phyloP scores from a whole-genome alignment of 208 protist genomes.

The Leishmania turanica region DNA sequence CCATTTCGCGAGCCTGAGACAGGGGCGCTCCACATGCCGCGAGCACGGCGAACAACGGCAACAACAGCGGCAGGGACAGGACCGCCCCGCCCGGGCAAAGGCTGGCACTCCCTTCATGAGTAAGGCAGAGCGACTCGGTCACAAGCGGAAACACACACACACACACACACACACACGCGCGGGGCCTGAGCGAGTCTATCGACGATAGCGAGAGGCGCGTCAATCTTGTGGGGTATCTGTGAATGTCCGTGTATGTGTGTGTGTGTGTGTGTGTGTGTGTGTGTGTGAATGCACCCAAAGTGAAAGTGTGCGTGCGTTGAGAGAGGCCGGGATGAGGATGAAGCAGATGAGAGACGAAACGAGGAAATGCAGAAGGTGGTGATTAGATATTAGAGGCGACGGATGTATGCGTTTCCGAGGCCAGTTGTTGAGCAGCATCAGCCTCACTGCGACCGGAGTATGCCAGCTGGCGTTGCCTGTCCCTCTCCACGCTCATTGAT shows the following conservation, averaged over 20 bases:
- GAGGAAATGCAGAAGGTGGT: background rate
- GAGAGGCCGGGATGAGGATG: background rate
- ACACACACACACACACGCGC: background rate
- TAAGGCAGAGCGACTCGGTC: background rate
- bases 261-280: background rate
- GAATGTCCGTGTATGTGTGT: background rate
- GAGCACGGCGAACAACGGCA: constrained; percentile 2
- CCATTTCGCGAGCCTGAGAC: background rate
- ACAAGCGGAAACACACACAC: background rate
- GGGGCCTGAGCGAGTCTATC: background rate
- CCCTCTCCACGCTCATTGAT: background rate
- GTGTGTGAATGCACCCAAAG: background rate
- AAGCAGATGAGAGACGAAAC: background rate
- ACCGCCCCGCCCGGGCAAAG: background rate
- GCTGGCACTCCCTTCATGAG: background rate
- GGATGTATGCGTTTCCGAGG: background rate
- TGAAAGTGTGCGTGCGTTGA: background rate
- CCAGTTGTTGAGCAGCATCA: background rate
- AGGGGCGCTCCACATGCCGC: background rate
- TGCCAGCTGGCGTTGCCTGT: background rate
- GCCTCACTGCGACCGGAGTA: background rate
- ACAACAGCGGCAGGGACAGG: background rate
- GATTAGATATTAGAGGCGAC: background rate
- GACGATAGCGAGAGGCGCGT: background rate
- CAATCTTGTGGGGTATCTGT: background rate